Evolutionary conservation across 345 rosid species (phyloP), one percentile per base, ranked within the genome.

Genomic region (Kernera saxatilis): DNA sequence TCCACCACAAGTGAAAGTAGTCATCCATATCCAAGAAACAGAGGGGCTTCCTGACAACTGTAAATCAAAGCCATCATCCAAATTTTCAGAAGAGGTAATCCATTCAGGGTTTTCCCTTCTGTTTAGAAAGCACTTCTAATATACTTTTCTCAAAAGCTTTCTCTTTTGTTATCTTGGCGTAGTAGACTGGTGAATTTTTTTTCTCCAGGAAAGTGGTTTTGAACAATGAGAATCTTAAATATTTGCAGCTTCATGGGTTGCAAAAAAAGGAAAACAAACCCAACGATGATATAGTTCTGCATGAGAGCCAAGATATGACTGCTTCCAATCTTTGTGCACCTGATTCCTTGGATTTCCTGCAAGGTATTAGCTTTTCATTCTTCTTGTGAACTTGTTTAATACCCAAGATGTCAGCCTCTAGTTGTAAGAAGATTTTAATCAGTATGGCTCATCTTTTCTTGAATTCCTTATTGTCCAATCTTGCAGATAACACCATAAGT

Each of bases 231-330:
- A 63, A 69, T 81, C 78, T 83, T 75, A 67, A 51, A 68, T 73
- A 79, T 75, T 78, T 65, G 67, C 91, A 91, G 97, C 68, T 78
- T 82, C 82, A 71, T 71, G 84, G 85, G 85, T 77, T 82, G 74
- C 72, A 75, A 62, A 77, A 78, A 75, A 75, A 63, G 18, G 86
- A 80, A 52, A 49, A 57, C 56, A 80, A 62, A 74, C 69, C 59
- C 64, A 69, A 55, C 37, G 68, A 77, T 73, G 69, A 74, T 69
- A 56, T 23, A 50, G 60, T 64, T 66, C 32, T 71, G 26, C 55
- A 75, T 51, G 84, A 79, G 30, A 72, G 80, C 66, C 64, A 41
- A 52, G 57, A 58, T 33, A 66, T 50, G 57, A 55, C 60, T 48
- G 79, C 15, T 64, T 44, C 55, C 69, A 67, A 69, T 76, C 84